Evolutionary conservation across 805 yeast genomes (phyloP).

Genomic region (Saccharomycopsis sp.): DNA sequence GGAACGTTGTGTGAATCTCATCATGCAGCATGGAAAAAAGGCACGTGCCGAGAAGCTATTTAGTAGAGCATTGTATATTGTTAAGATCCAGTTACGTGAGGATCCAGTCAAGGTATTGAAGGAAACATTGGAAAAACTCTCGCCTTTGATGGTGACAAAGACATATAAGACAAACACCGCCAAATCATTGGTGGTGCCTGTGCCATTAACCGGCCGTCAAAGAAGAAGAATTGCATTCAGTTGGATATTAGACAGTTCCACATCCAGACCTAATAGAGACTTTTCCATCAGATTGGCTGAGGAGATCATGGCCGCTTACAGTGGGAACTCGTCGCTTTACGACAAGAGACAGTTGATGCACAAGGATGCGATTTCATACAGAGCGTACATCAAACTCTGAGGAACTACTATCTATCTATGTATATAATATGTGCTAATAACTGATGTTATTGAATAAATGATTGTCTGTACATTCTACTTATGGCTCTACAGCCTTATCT

Average conservation of each 20-base stretch:
- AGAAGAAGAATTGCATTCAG: slow-evolving; percentile 79
- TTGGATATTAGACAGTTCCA: slow-evolving; percentile 86
- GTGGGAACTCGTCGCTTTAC: slow-evolving; percentile 75
- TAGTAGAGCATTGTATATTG: slow-evolving; percentile 72
- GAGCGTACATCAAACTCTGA: slow-evolving; percentile 57
- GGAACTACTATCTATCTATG: too few relatives aligned
- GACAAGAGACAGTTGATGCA: slow-evolving; percentile 82
- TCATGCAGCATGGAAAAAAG: slow-evolving; percentile 91
- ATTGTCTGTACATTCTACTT: too few relatives aligned
- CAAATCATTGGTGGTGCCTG: slow-evolving; percentile 72
- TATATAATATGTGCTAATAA: too few relatives aligned
- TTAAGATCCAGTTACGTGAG: slow-evolving; percentile 60
- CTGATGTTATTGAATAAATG: background rate
- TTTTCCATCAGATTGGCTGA: slow-evolving; percentile 87
- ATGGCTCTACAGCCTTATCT: too few relatives aligned
- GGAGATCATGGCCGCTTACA: slow-evolving; percentile 70
- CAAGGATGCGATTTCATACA: slow-evolving; percentile 78
- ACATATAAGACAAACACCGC: slow-evolving; percentile 82
- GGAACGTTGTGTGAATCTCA: slow-evolving; percentile 71
- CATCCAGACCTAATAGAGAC: slow-evolving; percentile 70
- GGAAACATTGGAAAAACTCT: slow-evolving; percentile 69
- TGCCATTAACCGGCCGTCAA: slow-evolving; percentile 75
- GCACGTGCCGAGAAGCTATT: slow-evolving; percentile 68
- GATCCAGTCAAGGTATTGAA: slow-evolving; percentile 78
- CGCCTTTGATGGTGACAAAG: slow-evolving; percentile 76